These are phyloP conservation scores for Colletotrichum somersetense DNA, from an alignment of 2,329 filamentous ascomycete genomes.

Conservation along the genomic window DNA sequence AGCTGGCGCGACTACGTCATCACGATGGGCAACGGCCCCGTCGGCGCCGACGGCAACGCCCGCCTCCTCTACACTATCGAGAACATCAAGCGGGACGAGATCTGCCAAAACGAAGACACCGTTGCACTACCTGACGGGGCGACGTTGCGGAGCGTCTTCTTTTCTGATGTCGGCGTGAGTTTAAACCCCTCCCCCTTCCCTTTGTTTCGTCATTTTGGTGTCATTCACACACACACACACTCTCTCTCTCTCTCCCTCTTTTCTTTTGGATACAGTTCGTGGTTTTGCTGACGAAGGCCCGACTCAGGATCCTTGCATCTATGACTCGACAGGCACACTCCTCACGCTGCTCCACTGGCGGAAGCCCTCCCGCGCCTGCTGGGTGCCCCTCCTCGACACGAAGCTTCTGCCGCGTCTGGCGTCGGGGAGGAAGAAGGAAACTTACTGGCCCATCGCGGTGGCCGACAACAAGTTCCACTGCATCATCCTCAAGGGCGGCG, in stretches of 20 bases:
- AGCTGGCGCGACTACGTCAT: conserved; percentile 97
- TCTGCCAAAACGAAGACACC: conserved; percentile 94
- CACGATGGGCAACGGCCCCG: conserved; percentile 91
- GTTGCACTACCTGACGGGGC: conserved; percentile 84
- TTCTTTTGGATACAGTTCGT: background rate
- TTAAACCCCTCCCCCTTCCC: background rate
- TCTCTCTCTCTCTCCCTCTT: background rate
- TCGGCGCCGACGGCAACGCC: conserved; percentile 81
- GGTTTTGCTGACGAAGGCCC: conserved; percentile 29
- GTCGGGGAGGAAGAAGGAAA: conserved; percentile 86
- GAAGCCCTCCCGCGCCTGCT: conserved; percentile 83
- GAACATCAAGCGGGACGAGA: conserved; percentile 92
- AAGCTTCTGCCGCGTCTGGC: conserved; percentile 84
- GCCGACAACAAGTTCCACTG: conserved; percentile 95
- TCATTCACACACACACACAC: background rate
- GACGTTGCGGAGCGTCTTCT: conserved; percentile 86
- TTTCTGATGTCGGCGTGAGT: conserved; percentile 87
- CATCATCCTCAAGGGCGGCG: conserved; percentile 97
- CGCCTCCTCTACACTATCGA: conserved; percentile 92
- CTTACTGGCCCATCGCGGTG: conserved; percentile 95
- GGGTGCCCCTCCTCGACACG: conserved; percentile 94
- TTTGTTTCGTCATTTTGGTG: background rate
- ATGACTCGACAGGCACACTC: conserved; percentile 91
- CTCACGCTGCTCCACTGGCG: conserved; percentile 94
- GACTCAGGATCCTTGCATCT: conserved; percentile 88